These are phyloP conservation scores for Suhomyces guaymorum DNA, from an alignment of 1,139 yeast species.

Conservation along the genomic window DNA sequence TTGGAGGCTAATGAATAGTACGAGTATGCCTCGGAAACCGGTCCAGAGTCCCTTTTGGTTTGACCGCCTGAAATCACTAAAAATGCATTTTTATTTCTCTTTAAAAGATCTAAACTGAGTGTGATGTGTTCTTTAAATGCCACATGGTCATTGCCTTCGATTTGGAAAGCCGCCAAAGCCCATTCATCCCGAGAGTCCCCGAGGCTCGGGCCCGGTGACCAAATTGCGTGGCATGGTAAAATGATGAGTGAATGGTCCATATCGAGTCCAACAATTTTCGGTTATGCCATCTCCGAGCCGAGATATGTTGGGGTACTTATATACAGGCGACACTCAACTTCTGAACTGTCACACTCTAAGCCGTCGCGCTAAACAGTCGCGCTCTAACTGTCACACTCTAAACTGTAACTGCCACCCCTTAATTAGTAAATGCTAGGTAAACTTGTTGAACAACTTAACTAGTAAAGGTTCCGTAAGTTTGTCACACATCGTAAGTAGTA, in stretches of 20 bases:
- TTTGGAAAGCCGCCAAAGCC: constrained; percentile 66
- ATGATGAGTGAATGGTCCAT: constrained; percentile 31
- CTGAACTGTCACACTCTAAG: too few species aligned
- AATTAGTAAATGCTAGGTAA: too few species aligned
- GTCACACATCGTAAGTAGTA: too few species aligned
- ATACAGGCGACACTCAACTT: too few species aligned
- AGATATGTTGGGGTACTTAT: not conserved
- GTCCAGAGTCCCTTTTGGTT: constrained; percentile 57
- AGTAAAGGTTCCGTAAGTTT: too few species aligned
- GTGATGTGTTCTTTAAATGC: constrained; percentile 66
- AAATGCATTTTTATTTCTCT: constrained; percentile 28
- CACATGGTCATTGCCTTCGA: constrained; percentile 66
- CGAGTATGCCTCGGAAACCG: constrained; percentile 61
- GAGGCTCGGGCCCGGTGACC: constrained; percentile 41
- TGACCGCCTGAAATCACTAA: constrained; percentile 73
- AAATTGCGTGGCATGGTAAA: constrained; percentile 70
- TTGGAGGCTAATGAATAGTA: constrained; percentile 52
- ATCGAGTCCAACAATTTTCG: not conserved
- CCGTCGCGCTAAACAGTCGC: too few species aligned
- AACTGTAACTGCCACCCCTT: too few species aligned
- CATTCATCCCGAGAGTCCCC: constrained; percentile 56
- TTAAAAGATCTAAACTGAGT: constrained; percentile 35
- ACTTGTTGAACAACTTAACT: too few species aligned
- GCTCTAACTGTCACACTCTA: too few species aligned
- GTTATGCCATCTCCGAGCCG: not conserved